Base-by-base conservation (phyloP, 805 yeast species). In the Yamadazyma sp. region DNA sequence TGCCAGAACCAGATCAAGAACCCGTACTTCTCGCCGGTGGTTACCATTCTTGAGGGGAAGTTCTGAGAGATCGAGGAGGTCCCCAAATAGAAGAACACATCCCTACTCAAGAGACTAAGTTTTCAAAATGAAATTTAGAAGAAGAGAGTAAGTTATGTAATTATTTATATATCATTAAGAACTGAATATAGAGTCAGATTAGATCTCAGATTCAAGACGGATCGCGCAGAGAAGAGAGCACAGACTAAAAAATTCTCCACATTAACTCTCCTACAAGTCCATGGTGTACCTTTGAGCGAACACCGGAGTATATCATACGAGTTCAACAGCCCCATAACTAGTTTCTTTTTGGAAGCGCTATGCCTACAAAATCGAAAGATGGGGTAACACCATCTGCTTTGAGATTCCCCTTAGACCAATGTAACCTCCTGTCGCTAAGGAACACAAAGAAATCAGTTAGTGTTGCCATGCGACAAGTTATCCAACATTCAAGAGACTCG, bases 1-100 rank as follows among this genome's bases (percentile, higher is more conserved):
- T 22, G 13, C 22, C 15, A 21, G 28, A 11, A 25, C 32, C 8
- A 35, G 38, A 11, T 6, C 14, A 12, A 13, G 17, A 3, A 18
- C 25, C 16, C 23, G 16, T 10, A 33, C 31, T 12, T 11, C 15
- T 13, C 22, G 30, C 9, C 10, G 37, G 13, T 22, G 37, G 30
- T 33, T 15, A 12, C 23, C 37, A 6, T 25, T 25, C n/a, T 24
- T 25, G 15, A 25, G 30, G 18, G 31, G 37, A 18, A 17, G 24
- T 12, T 13, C 25, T n/a, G 31, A 33, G 6, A 33, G 37, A 18
- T 11, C 30, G 13, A 16, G 30, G 10, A 29, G 35, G 12, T 32
- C 35, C 11, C 33, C 24, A 2, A 30, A 30, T 14, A 11, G 16
- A 5, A 14, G 35, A 19, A n/a, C 30, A 7, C 30, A 28, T 13